Evolutionary conservation across 1,284 basidiomycete genomes (phyloP).

Genomic region (Phylloboletellus chloephorus): DNA sequence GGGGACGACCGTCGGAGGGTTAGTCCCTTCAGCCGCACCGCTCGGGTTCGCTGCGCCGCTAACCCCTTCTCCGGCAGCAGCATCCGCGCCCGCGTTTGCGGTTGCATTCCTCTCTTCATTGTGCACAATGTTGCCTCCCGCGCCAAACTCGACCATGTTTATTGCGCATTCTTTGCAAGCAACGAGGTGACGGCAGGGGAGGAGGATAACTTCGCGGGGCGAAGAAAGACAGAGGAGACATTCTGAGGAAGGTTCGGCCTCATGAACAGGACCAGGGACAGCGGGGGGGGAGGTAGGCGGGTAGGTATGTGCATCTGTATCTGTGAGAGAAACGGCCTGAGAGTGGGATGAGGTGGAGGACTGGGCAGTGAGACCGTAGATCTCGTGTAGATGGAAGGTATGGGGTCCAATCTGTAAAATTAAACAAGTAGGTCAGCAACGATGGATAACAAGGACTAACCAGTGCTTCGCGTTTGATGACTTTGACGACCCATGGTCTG

Average conservation of each 20-base stretch:
- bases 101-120: conserved; percentile 39
- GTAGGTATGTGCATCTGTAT: conserved; percentile 41
- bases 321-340: conserved; percentile 37
- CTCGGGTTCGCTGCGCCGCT: conserved; percentile 19
- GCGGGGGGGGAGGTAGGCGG: conserved; percentile 42
- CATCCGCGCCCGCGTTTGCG: conserved; percentile 6
- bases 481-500: conserved; percentile 80
- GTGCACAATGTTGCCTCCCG: conserved; percentile 76
- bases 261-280: conserved; percentile 33
- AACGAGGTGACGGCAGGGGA: conserved; percentile 86
- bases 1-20: conserved; percentile 25
- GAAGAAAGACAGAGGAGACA: conserved; percentile 84
- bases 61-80: conserved; percentile 15
- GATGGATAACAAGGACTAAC: conserved; percentile 33
- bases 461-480: conserved; percentile 83
- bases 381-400: conserved; percentile 88
- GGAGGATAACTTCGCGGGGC: conserved; percentile 81
- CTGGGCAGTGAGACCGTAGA: conserved; percentile 77
- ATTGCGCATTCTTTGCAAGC: conserved; percentile 89
- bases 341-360: conserved; percentile 38
- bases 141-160: conserved; percentile 93
- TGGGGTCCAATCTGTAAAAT: conserved; percentile 70
- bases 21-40: conserved; percentile 17
- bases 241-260: conserved; percentile 77
- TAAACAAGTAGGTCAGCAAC: conserved; percentile 7